Percentiles rank a stretch among this genome's conserved stretches.
Conservation (phyloP, 139 green algal species). For the Chlorella vulgaris region DNA sequence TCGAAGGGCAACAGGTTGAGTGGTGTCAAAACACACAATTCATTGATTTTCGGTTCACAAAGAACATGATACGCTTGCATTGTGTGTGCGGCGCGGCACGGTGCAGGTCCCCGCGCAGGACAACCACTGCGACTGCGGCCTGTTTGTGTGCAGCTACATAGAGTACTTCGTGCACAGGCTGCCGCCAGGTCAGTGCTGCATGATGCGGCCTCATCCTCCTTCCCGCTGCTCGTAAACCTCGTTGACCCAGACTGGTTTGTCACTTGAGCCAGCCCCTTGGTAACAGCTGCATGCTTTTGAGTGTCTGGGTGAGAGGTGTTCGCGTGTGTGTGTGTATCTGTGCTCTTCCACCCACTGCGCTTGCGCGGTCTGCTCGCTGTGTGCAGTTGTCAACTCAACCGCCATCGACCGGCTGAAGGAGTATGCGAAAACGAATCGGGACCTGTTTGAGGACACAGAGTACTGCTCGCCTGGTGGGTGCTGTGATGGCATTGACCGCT, state of each 20-base stretch:
- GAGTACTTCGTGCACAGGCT: conserved; percentile 76
- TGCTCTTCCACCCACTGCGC: not conserved
- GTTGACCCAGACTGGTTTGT: too few relatives aligned
- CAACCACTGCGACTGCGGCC: conserved; percentile 93
- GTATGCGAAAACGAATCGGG: not conserved
- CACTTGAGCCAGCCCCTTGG: not conserved
- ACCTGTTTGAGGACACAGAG: conserved; percentile 25
- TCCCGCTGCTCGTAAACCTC: too few relatives aligned
- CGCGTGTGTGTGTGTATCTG: not conserved
- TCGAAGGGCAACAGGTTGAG: too few relatives aligned
- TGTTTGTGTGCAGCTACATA: conserved; percentile 88
- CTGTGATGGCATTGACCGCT: too few relatives aligned
- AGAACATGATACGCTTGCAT: too few relatives aligned
- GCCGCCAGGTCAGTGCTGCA: conserved; percentile 23
- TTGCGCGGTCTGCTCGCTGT: not conserved
- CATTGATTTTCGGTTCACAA: too few relatives aligned
- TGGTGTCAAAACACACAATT: too few relatives aligned
- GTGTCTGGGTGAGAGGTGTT: not conserved
- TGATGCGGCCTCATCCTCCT: not conserved
- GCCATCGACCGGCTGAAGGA: not conserved
- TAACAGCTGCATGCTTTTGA: not conserved
- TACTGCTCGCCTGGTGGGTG: conserved; percentile 1
- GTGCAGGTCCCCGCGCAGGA: conserved; percentile 70
- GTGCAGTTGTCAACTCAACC: conserved; percentile 3
- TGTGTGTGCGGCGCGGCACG: not conserved